phyloP scores from a whole-genome alignment of 2,329 filamentous ascomycete species.

The Fusarium sulawesiense region DNA sequence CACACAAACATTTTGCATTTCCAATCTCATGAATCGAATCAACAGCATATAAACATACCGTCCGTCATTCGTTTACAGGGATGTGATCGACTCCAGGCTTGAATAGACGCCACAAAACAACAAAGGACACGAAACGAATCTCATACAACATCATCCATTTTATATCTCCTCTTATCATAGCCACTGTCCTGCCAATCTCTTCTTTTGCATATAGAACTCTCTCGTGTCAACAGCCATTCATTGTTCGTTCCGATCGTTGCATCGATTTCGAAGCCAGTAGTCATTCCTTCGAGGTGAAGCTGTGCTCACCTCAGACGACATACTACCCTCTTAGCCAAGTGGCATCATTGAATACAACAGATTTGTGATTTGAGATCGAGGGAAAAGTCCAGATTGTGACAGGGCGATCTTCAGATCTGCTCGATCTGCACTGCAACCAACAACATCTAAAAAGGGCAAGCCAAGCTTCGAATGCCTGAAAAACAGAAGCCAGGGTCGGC shows the following conservation, averaged over 20 bases:
- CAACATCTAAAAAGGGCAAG: background rate
- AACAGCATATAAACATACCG: background rate
- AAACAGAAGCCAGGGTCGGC: slow-evolving; percentile 13
- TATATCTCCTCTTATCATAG: background rate
- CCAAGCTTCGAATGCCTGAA: slow-evolving; percentile 12
- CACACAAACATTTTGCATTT: background rate
- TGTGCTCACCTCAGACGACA: background rate
- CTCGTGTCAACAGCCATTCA: background rate
- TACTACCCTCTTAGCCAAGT: background rate
- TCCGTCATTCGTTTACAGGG: background rate
- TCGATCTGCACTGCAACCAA: background rate
- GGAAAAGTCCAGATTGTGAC: background rate
- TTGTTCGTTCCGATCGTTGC: background rate
- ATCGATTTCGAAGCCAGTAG: background rate
- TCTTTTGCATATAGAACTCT: background rate
- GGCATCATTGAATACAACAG: background rate
- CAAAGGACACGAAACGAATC: slow-evolving; percentile 21
- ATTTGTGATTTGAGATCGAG: background rate
- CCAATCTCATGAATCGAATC: background rate
- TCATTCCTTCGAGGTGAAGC: background rate
- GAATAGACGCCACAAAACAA: slow-evolving; percentile 40
- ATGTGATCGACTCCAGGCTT: slow-evolving; percentile 3
- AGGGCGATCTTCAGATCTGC: background rate
- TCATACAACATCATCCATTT: slow-evolving; percentile 5
- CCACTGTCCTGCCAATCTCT: background rate